Percentiles rank a stretch among this genome's conserved stretches.
Conservation (phyloP, 2,329 filamentous ascomycete genomes). For the Onygena corvina region DNA sequence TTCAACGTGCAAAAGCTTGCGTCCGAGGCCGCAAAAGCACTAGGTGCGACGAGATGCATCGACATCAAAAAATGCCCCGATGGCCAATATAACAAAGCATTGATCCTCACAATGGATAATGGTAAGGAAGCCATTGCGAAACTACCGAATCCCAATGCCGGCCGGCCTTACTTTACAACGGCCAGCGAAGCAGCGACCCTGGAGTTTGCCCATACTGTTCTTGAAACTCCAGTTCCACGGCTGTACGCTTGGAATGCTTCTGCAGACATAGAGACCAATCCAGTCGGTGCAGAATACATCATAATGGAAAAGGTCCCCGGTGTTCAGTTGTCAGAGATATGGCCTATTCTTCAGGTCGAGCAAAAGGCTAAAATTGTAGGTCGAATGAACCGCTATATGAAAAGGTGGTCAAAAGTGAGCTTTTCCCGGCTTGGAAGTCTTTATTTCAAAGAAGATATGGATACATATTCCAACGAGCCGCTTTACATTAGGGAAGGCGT, state of each 20-base stretch:
- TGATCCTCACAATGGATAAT: constrained; percentile 20
- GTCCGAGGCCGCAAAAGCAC: constrained; percentile 21
- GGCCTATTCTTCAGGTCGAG: constrained; percentile 15
- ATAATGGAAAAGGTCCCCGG: constrained; percentile 27
- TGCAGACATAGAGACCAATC: constrained; percentile 15
- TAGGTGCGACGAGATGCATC: constrained; percentile 22
- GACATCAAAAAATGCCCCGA: constrained; percentile 26
- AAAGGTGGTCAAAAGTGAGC: constrained; percentile 7
- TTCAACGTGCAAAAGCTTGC: constrained; percentile 28
- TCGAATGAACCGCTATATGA: constrained; percentile 9
- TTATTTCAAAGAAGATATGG: constrained; percentile 8
- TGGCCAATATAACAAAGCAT: constrained; percentile 26
- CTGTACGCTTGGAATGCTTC: constrained; percentile 12
- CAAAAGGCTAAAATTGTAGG: constrained; percentile 8
- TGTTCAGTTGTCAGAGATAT: constrained; percentile 8
- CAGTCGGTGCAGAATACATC: constrained; percentile 27
- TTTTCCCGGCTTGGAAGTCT: constrained; percentile 10
- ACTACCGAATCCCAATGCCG: constrained; percentile 15
- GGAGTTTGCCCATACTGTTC: constrained; percentile 20
- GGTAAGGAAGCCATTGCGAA: constrained; percentile 14
- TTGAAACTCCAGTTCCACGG: constrained; percentile 15
- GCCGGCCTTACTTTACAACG: constrained; percentile 16
- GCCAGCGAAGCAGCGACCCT: constrained; percentile 32
- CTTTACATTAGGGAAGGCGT: constrained; percentile 6
- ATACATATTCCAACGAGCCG: not conserved